Percentiles rank a stretch among this genome's conserved stretches.
These are phyloP conservation scores for Raddia guianensis DNA, from an alignment of 176 grass and related monocot species.

Conservation along the genomic window DNA sequence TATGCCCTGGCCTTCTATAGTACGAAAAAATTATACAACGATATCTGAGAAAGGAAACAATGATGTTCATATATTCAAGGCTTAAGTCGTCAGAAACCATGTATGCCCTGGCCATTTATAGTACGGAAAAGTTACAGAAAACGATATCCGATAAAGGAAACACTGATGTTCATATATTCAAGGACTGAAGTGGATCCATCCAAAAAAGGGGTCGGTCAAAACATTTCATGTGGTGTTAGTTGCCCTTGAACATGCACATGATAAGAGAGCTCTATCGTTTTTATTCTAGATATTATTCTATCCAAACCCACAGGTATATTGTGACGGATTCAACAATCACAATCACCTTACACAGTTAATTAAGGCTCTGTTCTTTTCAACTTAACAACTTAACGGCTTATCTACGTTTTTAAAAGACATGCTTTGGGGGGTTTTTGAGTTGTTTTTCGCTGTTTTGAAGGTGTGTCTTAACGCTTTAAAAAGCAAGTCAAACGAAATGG, in stretches of 20 bases:
- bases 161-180: slow-evolving; percentile 33
- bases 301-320: slow-evolving; percentile 27
- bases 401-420: no score
- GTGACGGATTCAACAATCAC: slow-evolving; percentile 32
- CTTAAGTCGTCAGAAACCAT: slow-evolving; percentile 26
- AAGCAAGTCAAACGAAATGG: no score
- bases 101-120: slow-evolving; percentile 34
- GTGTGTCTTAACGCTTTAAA: no score
- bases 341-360: slow-evolving; percentile 32
- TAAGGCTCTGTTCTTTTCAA: no score
- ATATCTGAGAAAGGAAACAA: slow-evolving; percentile 34
- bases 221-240: slow-evolving; percentile 47
- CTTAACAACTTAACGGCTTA: no score
- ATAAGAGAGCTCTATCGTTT: slow-evolving; percentile 33
- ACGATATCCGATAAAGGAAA: slow-evolving; percentile 31
- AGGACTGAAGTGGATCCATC: slow-evolving; percentile 33
- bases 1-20: slow-evolving; percentile 33
- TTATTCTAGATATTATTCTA: slow-evolving; percentile 40
- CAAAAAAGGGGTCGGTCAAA: slow-evolving; percentile 15
- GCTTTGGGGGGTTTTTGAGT: no score
- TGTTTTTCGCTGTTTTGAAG: no score
- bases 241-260: background rate
- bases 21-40: slow-evolving; percentile 27
- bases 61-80: slow-evolving; percentile 39
- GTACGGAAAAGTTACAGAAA: slow-evolving; percentile 31